These are phyloP conservation scores for Tritrichomonas musculus DNA, from an alignment of 208 protist species.

Conservation along the genomic window DNA sequence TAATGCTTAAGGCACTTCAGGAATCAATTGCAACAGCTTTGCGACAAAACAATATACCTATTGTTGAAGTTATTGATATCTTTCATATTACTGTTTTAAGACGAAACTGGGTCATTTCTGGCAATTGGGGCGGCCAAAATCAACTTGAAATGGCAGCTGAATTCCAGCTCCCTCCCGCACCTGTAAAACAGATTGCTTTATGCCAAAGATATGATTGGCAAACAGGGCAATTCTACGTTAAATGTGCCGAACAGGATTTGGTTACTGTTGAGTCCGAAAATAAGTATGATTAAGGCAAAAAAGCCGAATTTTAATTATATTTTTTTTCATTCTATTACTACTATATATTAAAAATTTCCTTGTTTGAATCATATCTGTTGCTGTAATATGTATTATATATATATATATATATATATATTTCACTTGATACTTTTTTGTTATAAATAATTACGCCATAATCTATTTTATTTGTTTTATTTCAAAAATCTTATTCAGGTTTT, in stretches of 20 bases:
- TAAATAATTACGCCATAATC: no score
- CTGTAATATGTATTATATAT: no score
- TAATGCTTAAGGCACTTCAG: not conserved
- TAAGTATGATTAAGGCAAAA: no score
- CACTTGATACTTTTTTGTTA: no score
- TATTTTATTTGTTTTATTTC: no score
- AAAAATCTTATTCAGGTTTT: no score
- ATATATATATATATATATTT: no score
- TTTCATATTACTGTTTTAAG: not conserved
- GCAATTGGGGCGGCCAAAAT: not conserved
- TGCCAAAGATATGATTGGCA: not conserved
- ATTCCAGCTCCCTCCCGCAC: not conserved
- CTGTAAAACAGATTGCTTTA: not conserved
- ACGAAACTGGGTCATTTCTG: not conserved
- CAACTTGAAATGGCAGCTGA: not conserved
- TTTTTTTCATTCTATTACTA: no score
- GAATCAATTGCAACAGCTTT: not conserved
- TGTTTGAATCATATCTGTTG: no score
- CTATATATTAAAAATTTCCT: no score
- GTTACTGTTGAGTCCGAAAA: no score
- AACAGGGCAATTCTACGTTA: not conserved
- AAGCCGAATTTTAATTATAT: no score
- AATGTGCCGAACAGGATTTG: not conserved
- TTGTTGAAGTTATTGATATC: not conserved
- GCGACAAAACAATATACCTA: not conserved